Evolutionary conservation across 2,329 filamentous ascomycete genomes (phyloP), one percentile per base, ranked within the genome.

Genomic region (Monascus ruber): DNA sequence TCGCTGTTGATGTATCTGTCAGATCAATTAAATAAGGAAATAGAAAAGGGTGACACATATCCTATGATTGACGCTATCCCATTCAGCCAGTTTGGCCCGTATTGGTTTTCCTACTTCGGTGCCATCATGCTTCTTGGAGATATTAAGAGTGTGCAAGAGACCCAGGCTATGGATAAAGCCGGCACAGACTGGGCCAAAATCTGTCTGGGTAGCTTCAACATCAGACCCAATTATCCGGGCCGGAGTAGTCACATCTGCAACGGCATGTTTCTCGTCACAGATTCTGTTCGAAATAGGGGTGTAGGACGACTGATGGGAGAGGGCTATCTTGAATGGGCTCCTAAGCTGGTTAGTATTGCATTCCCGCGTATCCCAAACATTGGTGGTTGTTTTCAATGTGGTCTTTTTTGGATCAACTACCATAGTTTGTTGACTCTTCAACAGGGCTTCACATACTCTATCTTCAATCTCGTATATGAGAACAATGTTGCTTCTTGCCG

Each of bases 391-490:
- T 17, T 17, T 17, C 17, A 17, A 17, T 17, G 17, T 17, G 17
- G 17, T 17, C 17, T 17, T 17, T 17, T 17, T 17, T 17, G 3
- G 3, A 17, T 17, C 17, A 17, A 34, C 11, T 7, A 7, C 33
- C 5, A 6, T 25, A 11, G 37, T 37, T 29, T 33, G 26, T 47
- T 61, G 41, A 63, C 45, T 10, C 29, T 34, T 3, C 34, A 24
- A 5, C 39, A 77, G 73, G 85, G 86, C 35, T 94, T 94, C 65
- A 83, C 82, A 1, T 94, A 94, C 68, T 88, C 84, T 32, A 85
- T 94, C 46, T 94, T 94, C 72, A 94, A 94, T 62, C 75, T 94
- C 36, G 87, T 94, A 5, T 94, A 94, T 67, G 87, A 94, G 70
- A 93, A 84, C 47, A 94, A 94, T 62, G 82, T 91, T 24, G 87